Evolutionary conservation across 75 land plant genomes (phyloP).

Genomic region (Cryptomeria japonica): DNA sequence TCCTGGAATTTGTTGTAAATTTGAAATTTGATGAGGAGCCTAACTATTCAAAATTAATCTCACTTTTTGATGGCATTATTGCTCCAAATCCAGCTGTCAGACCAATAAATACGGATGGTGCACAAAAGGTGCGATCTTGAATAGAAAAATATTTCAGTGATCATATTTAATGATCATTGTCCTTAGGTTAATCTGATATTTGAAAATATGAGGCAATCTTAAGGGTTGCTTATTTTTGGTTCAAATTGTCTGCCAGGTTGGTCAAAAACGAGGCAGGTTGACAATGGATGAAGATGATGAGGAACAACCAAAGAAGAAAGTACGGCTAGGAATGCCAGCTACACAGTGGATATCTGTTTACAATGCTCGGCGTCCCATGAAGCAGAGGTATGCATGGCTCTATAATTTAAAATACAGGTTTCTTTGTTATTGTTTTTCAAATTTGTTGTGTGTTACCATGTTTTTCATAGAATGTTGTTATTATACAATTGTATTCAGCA

Average conservation of each 20-base stretch:
- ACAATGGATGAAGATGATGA: slow-evolving; percentile 70
- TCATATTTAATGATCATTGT: not conserved
- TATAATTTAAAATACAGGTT: not conserved
- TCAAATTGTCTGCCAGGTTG: slow-evolving; percentile 65
- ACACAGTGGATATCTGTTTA: slow-evolving; percentile 91
- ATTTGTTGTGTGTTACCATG: not conserved
- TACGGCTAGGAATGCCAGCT: slow-evolving; percentile 85
- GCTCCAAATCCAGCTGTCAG: slow-evolving; percentile 88
- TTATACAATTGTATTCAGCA: not conserved
- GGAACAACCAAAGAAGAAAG: slow-evolving; percentile 80
- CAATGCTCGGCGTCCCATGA: slow-evolving; percentile 85
- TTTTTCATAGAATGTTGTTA: not conserved
- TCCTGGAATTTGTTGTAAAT: slow-evolving; percentile 87
- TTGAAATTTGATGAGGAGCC: slow-evolving; percentile 98
- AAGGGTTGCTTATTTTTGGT: slow-evolving; percentile 7
- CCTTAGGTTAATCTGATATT: not conserved
- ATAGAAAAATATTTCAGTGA: not conserved
- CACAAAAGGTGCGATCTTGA: slow-evolving; percentile 71
- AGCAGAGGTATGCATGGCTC: slow-evolving; percentile 63
- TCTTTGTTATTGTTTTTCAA: not conserved
- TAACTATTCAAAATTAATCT: slow-evolving; percentile 81
- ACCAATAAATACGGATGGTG: slow-evolving; percentile 96
- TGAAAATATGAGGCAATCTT: not conserved
- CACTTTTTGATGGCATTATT: slow-evolving; percentile 85
- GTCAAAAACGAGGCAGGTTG: slow-evolving; percentile 82